Base-by-base conservation (phyloP, 495 filamentous ascomycete species). In the Penicillium coprophilum region DNA sequence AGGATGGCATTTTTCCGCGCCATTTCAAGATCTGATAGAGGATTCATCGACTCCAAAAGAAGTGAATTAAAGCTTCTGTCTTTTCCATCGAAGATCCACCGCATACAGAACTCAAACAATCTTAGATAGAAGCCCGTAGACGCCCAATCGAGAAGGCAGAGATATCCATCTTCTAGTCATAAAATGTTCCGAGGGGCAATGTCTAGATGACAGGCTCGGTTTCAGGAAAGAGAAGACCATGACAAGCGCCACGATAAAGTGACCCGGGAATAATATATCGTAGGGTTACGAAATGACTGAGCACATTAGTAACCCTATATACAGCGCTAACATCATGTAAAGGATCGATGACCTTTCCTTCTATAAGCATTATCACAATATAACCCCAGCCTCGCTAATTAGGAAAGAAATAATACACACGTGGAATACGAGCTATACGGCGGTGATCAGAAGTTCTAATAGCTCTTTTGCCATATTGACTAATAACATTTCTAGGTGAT, bases 291-390 rank as follows among this genome's bases (percentile, higher is more conserved):
- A 71, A 64, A 58, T 69, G 45, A 41, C 56, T 34, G 39, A 71
- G 58, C 41, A 70, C 57, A n/a, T 46, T 28, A 3, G 45, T 61
- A 53, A 67, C 57, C 31, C 32, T 52, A 19, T 64, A 12, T 24
- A 69, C 58, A 13, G 46, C 41, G 43, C n/a, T 17, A 23, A 56
- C 15, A 9, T 67, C 57, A 27, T 65, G 60, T 2, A 68, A 55
- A 11, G 60, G 57, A 34, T 67, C 59, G 12, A 68, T 40, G 12
- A 64, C 46, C 57, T 58, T 60, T n/a, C 69, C 65, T 24, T 66
- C 23, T 20, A 73, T 64, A 53, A 65, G 70, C 39, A 70, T 67
- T 67, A 73, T 71, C 28, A 73, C 57, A 20, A 73, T 62, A 62
- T 71, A 73, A 0, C 69, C 71, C 34, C 45, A 45, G 5, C 57